Evolutionary conservation across 768 basidiomycete genomes (phyloP).

Genomic region (Naematelia encephala): DNA sequence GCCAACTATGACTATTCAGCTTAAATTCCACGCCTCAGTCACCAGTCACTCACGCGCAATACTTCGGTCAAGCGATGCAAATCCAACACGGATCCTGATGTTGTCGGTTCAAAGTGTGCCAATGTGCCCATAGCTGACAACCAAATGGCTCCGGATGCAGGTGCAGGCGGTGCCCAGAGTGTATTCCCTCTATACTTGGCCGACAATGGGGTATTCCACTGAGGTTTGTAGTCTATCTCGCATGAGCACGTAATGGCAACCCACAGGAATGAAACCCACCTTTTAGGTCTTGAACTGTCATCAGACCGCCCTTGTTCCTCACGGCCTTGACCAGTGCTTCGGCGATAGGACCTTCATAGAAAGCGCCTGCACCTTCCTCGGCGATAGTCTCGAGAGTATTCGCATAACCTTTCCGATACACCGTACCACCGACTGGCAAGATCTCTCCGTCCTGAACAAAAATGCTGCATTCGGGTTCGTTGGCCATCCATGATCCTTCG

Average conservation of each 20-base stretch:
- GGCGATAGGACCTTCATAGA: conserved; percentile 80
- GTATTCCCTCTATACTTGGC: conserved; percentile 71
- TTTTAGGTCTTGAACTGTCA: conserved; percentile 63
- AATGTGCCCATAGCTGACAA: conserved; percentile 83
- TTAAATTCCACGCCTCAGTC: background rate
- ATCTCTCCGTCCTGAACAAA: conserved; percentile 25
- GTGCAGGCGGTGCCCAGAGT: conserved; percentile 76
- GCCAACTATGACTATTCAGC: conserved; percentile 24
- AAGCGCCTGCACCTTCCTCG: conserved; percentile 68
- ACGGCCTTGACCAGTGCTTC: conserved; percentile 71
- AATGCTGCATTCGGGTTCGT: conserved; percentile 19
- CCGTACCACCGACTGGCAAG: conserved; percentile 12
- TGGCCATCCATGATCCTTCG: conserved; percentile 20
- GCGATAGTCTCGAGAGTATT: conserved; percentile 71
- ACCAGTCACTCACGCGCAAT: conserved; percentile 56
- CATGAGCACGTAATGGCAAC: background rate
- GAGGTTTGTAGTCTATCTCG: conserved; percentile 61
- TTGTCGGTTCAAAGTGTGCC: conserved; percentile 58
- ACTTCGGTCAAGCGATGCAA: conserved; percentile 77
- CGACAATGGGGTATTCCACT: conserved; percentile 66
- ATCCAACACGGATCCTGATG: conserved; percentile 56
- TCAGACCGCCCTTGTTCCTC: conserved; percentile 68
- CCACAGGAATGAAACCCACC: conserved; percentile 14
- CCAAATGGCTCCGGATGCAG: conserved; percentile 74
- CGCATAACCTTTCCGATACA: conserved; percentile 55